Percentiles rank a stretch among this genome's conserved stretches.
phyloP scores from a whole-genome alignment of 805 yeast species.

The Nakazawaea peltata region DNA sequence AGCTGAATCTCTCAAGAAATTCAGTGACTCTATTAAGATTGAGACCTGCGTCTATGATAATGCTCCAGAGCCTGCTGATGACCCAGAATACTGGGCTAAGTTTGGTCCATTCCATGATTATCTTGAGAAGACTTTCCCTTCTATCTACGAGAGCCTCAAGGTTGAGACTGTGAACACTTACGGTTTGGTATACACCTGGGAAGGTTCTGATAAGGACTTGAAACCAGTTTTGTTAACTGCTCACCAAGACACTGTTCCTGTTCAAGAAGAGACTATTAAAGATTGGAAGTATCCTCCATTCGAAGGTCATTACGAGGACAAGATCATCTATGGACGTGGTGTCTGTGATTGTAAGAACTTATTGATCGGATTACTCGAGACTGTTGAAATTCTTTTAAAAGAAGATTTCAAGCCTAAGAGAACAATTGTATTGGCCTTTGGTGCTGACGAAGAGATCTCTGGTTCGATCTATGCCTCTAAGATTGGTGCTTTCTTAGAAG shows the following conservation, averaged over 20 bases:
- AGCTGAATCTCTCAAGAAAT: conserved; percentile 29
- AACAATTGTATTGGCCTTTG: conserved; percentile 56
- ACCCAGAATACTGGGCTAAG: conserved; percentile 40
- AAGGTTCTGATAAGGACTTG: conserved; percentile 40
- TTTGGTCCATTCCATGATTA: conserved; percentile 44
- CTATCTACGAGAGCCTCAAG: conserved; percentile 35
- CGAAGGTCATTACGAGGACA: conserved; percentile 61
- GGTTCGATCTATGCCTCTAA: conserved; percentile 55
- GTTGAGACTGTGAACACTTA: conserved; percentile 51
- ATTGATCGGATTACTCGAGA: conserved; percentile 57
- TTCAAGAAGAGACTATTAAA: conserved; percentile 42
- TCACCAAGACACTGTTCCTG: conserved; percentile 80
- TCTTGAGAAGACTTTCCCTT: conserved; percentile 47
- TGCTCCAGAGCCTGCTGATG: conserved; percentile 31
- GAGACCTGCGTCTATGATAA: conserved; percentile 58
- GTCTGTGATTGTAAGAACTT: conserved; percentile 67
- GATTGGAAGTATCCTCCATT: conserved; percentile 68
- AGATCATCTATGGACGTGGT: conserved; percentile 70
- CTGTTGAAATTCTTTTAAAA: conserved; percentile 47
- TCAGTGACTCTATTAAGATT: conserved; percentile 49
- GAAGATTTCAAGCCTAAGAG: conserved; percentile 49
- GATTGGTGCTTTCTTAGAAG: conserved; percentile 38
- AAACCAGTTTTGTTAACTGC: conserved; percentile 68
- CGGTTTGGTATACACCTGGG: conserved; percentile 59
- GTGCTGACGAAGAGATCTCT: conserved; percentile 73